A percentile compares a stretch with the other conserved stretches of the same genome.
Conservation (phyloP, 2,329 filamentous ascomycete species). For the Ceratocystis lukuohia region DNA sequence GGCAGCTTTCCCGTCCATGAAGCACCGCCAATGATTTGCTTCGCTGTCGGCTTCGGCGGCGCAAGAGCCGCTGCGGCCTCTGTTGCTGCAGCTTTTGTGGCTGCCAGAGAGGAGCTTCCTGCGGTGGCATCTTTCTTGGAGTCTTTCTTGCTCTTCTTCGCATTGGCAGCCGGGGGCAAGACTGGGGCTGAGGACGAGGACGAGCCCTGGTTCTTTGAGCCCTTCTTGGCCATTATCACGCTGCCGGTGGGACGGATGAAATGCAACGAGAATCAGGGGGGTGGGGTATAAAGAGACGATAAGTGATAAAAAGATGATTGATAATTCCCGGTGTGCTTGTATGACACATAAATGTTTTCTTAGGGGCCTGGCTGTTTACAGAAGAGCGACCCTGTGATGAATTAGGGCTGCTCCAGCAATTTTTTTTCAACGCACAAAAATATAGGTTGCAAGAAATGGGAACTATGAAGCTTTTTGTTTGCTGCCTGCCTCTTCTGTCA, state of each 20-base stretch:
- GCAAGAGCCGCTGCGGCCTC: conserved; percentile 23
- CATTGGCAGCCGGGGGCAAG: background rate
- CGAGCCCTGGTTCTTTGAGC: conserved; percentile 11
- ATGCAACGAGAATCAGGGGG: background rate
- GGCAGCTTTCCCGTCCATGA: conserved; percentile 97
- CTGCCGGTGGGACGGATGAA: background rate
- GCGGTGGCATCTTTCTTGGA: background rate
- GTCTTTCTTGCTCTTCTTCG: conserved; percentile 17
- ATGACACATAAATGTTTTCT: background rate
- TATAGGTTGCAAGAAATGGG: no score
- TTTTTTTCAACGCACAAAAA: no score
- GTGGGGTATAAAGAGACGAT: background rate
- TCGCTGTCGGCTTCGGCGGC: conserved; percentile 48
- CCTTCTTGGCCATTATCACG: conserved; percentile 17
- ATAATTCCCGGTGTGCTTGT: background rate
- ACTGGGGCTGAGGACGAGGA: background rate
- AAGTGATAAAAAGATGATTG: background rate
- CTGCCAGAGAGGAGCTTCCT: background rate
- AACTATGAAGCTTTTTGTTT: no score
- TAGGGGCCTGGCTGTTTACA: background rate
- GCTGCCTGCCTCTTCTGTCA: no score
- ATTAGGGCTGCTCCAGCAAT: no score
- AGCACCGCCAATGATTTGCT: conserved; percentile 79
- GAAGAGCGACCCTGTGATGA: background rate
- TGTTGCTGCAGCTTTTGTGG: conserved; percentile 14